Evolutionary conservation across 345 rosid genomes (phyloP).

Genomic region (Salix purpurea): DNA sequence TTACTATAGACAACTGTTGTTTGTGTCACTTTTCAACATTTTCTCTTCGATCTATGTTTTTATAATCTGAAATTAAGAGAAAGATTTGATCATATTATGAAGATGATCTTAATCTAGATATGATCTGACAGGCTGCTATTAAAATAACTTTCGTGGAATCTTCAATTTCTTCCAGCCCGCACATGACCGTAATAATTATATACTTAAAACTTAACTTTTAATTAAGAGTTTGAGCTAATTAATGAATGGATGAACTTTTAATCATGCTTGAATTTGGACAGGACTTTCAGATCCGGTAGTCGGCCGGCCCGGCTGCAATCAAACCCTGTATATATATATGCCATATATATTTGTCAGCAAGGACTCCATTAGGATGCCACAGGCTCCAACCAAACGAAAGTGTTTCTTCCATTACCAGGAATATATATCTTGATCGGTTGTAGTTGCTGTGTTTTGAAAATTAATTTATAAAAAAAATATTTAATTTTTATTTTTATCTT

Average conservation of each 20-base stretch:
- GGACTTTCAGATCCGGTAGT: not conserved
- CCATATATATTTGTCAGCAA: not conserved
- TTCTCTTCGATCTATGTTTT: too few relatives aligned
- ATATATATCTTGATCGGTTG: too few relatives aligned
- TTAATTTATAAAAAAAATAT: too few relatives aligned
- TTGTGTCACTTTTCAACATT: too few relatives aligned
- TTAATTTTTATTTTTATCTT: too few relatives aligned
- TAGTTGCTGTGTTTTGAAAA: too few relatives aligned
- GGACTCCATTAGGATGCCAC: not conserved
- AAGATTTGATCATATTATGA: too few relatives aligned
- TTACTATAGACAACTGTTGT: not conserved
- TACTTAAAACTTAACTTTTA: not conserved
- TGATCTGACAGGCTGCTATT: not conserved
- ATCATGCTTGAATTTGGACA: not conserved
- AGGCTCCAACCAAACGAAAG: not conserved
- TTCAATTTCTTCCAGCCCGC: not conserved
- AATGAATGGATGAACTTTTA: too few relatives aligned
- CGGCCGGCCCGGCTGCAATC: not conserved
- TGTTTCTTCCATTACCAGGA: too few relatives aligned
- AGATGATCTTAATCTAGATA: too few relatives aligned
- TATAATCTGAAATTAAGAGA: too few relatives aligned
- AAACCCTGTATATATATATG: not conserved
- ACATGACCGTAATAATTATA: not conserved
- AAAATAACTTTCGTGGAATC: not conserved
- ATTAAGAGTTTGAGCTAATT: too few relatives aligned